These are phyloP conservation scores for Amaranthus cruentus DNA, from an alignment of 148 eudicot genomes.

Conservation along the genomic window DNA sequence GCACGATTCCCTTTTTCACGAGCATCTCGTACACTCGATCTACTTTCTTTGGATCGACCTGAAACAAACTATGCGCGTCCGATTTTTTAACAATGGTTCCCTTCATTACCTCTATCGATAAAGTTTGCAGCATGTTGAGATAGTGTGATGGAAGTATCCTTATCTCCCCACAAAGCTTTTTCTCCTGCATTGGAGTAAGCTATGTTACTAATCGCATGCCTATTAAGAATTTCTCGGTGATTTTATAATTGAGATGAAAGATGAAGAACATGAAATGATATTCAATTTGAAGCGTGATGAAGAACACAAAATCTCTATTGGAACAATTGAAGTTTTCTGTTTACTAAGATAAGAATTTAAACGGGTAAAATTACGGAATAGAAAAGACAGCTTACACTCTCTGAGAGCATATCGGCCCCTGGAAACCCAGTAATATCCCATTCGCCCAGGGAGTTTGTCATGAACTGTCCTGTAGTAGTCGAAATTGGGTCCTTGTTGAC, in stretches of 20 bases:
- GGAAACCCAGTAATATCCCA: conserved; percentile 80
- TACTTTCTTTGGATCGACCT: conserved; percentile 74
- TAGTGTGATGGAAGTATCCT: conserved; percentile 87
- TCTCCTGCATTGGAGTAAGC: conserved; percentile 49
- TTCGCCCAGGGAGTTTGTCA: conserved; percentile 42
- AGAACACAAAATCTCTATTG: neutral
- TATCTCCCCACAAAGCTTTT: conserved; percentile 68
- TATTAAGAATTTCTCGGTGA: neutral
- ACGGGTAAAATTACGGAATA: neutral
- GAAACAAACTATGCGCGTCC: conserved; percentile 64
- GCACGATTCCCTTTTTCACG: conserved; percentile 65
- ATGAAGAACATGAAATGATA: neutral
- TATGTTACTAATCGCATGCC: neutral
- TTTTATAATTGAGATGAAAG: neutral
- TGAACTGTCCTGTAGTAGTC: conserved; percentile 29
- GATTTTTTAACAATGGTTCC: conserved; percentile 63
- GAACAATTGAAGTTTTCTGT: neutral
- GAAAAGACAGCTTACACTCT: conserved; percentile 48
- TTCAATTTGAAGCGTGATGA: neutral
- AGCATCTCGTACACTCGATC: conserved; percentile 90
- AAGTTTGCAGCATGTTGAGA: conserved; percentile 59
- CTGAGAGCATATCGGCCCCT: conserved; percentile 85
- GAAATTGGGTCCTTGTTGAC: conserved; percentile 47
- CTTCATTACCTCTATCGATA: conserved; percentile 62
- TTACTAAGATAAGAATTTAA: neutral